Base-by-base conservation (phyloP, 305 asterid genomes). In the Fraxinus sp. region DNA sequence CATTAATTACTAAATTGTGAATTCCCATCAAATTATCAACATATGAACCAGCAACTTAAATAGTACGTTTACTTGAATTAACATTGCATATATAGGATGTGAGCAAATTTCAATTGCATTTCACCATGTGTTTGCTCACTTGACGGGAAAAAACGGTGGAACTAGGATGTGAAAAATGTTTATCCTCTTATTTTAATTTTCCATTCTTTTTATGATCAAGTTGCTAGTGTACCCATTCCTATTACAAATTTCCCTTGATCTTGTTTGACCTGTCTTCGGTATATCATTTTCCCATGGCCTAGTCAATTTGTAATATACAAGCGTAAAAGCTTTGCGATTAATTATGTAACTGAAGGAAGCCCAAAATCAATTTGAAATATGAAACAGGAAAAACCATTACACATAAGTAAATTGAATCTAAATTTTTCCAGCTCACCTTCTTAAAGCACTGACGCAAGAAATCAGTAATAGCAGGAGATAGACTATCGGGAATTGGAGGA, bases 401-500 rank as follows among this genome's bases (percentile, higher is more conserved):
- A 72, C 32, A 81, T 4, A 77, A 35, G 66, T 80, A 79, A 72
- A 82, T 55, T 20, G 22, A 68, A 70, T 62, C 39, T 20, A 7
- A 82, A 70, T 83, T 28, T 83, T 83, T 57, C 68, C 88, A 78
- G 70, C 90, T 89, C 84, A 93, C 99, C 99, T 97, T 97, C 91
- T 95, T 92, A 90, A 97, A 97, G 91, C 99, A 97, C 85, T 94
- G 99, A 26, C 92, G 95, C 80, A 97, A 88, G 87, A 97, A 97
- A 90, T 97, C 98, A 81, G 98, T 95, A 83, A 97, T 91, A 82
- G 93, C 90, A 85, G 99, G 94, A 81, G 99, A 92, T 76, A 97
- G 91, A 77, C 97, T 85, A 87, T 97, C 98, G 35, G 99, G 98
- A 88, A 97, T 94, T 81, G 99, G 99, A 85, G 98, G 99, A 84